A percentile compares a stretch with the other conserved stretches of the same genome.
Evolutionary conservation across 2,329 filamentous ascomycete species (phyloP).

Genomic region (Chaetomiaceae sp.): DNA sequence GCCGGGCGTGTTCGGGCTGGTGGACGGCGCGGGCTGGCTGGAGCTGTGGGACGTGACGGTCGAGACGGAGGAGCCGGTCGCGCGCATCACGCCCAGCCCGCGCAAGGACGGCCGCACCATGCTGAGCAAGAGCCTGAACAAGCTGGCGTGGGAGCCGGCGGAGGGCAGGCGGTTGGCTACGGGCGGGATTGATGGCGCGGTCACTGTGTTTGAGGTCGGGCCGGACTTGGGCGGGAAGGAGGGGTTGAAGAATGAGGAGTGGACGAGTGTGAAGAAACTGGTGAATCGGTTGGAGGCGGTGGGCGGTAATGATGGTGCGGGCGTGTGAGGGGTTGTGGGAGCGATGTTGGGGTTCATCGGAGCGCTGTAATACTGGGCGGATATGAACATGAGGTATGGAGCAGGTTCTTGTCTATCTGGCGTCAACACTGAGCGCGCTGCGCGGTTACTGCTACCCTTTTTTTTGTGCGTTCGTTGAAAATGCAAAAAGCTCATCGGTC

Average conservation of each 20-base stretch:
- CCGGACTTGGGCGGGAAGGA: conserved; percentile 78
- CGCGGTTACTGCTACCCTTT: too few relatives aligned
- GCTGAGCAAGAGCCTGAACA: conserved; percentile 83
- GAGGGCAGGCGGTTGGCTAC: conserved; percentile 84
- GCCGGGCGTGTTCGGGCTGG: conserved; percentile 88
- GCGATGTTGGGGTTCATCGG: too few relatives aligned
- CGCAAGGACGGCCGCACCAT: conserved; percentile 60
- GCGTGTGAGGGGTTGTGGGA: conserved; percentile 2
- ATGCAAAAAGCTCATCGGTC: too few relatives aligned
- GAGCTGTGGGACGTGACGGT: conserved; percentile 94
- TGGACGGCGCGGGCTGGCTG: conserved; percentile 85
- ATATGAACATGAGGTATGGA: too few relatives aligned
- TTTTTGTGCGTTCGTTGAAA: too few relatives aligned
- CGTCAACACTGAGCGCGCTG: too few relatives aligned
- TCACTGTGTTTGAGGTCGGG: conserved; percentile 91
- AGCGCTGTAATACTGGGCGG: too few relatives aligned
- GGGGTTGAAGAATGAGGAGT: conserved; percentile 77
- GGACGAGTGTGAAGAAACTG: conserved; percentile 87
- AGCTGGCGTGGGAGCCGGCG: conserved; percentile 85
- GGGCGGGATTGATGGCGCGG: conserved; percentile 82
- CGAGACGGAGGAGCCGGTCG: conserved; percentile 86
- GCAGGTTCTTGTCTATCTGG: too few relatives aligned
- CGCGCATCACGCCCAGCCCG: conserved; percentile 66
- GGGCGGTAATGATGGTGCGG: conserved; percentile 43
- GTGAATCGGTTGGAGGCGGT: conserved; percentile 66